A percentile compares a stretch with the other conserved stretches of the same genome.
These are phyloP conservation scores for Collybia mongolica DNA, from an alignment of 768 basidiomycete species.

Conservation along the genomic window DNA sequence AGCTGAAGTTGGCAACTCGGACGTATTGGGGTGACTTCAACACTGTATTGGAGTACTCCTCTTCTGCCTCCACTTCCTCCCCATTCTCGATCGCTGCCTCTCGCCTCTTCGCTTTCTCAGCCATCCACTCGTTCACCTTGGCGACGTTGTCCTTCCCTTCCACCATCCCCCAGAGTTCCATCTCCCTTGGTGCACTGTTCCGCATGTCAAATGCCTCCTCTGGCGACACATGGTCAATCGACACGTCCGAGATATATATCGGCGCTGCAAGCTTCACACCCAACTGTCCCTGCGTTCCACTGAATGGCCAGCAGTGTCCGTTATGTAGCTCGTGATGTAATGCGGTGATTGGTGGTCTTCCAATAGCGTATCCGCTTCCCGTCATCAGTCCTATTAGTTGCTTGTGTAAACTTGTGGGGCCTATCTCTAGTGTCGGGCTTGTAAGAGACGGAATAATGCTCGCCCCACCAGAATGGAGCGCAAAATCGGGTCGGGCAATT, in stretches of 20 bases:
- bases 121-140: constrained; percentile 57
- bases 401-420: constrained; percentile 45
- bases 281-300: constrained; percentile 73
- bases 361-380: constrained; percentile 60
- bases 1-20: constrained; percentile 68
- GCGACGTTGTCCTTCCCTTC: constrained; percentile 73
- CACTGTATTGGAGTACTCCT: constrained; percentile 47
- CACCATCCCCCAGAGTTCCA: constrained; percentile 91
- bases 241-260: constrained; percentile 70
- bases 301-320: constrained; percentile 94
- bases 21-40: constrained; percentile 49
- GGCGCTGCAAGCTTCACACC: constrained; percentile 80
- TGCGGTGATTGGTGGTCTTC: constrained; percentile 82
- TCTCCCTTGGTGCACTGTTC: constrained; percentile 70
- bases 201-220: constrained; percentile 82
- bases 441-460: constrained; percentile 82
- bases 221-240: constrained; percentile 84
- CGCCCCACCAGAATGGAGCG: constrained; percentile 81
- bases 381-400: constrained; percentile 57
- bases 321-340: constrained; percentile 83
- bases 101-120: constrained; percentile 35
- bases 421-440: constrained; percentile 71
- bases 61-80: constrained; percentile 29
- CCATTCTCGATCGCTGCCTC: constrained; percentile 30
- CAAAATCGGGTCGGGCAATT: constrained; percentile 83